Conservation (phyloP, 2,329 filamentous ascomycete genomes). For the Epichloe scottii region DNA sequence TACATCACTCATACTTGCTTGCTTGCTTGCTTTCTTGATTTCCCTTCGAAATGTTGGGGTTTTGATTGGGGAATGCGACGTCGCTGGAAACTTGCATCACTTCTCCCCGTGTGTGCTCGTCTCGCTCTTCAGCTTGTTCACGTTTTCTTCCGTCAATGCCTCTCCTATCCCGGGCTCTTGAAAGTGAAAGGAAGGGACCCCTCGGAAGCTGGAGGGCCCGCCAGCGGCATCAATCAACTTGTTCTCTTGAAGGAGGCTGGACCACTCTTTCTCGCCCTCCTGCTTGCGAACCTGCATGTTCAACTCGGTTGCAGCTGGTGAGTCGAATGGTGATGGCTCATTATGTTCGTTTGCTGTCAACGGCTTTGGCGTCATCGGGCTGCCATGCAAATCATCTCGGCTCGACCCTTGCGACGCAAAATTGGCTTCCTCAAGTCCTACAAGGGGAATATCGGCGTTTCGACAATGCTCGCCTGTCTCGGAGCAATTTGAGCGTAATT, state of each 20-base stretch:
- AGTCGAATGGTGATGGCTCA: conserved; percentile 31
- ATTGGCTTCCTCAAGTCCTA: conserved; percentile 19
- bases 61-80: no score
- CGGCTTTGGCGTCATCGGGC: conserved; percentile 28
- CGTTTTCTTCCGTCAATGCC: conserved; percentile 40
- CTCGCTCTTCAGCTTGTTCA: conserved; percentile 33
- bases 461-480: conserved; percentile 30
- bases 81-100: not conserved
- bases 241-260: conserved; percentile 31
- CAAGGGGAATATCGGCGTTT: conserved; percentile 27
- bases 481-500: conserved; percentile 31
- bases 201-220: conserved; percentile 20
- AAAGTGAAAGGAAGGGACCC: conserved; percentile 21
- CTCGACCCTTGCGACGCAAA: conserved; percentile 6
- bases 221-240: conserved; percentile 36
- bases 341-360: conserved; percentile 23
- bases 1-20: no score
- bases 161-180: conserved; percentile 26
- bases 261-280: conserved; percentile 28
- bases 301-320: conserved; percentile 18
- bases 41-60: no score
- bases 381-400: conserved; percentile 19
- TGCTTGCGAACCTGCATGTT: conserved; percentile 20
- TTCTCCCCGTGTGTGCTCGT: conserved; percentile 6
- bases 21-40: no score